phyloP scores from a whole-genome alignment of 1,284 basidiomycete genomes.

The Retiboletus flavoniger region DNA sequence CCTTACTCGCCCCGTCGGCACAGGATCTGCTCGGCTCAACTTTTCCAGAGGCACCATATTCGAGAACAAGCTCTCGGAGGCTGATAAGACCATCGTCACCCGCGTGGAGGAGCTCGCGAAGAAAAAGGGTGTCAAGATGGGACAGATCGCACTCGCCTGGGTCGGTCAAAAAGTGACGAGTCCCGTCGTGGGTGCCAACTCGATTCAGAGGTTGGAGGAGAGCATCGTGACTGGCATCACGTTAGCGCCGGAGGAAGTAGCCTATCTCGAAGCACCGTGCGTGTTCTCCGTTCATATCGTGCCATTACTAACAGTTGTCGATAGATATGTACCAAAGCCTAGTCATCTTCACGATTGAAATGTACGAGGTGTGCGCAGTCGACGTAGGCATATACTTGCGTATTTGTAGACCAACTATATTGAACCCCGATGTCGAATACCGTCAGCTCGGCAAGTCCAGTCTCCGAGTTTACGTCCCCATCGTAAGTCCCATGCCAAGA shows the following conservation, averaged over 20 bases:
- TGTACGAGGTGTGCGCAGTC: background rate
- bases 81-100: conserved; percentile 38
- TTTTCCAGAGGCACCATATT: conserved; percentile 28
- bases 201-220: conserved; percentile 26
- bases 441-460: conserved; percentile 48
- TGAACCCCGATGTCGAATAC: too few species aligned
- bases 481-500: conserved; percentile 26
- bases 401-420: too few species aligned
- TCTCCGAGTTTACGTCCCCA: conserved; percentile 50
- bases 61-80: conserved; percentile 29
- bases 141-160: conserved; percentile 45
- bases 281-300: background rate
- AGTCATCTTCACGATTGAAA: conserved; percentile 20
- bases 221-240: conserved; percentile 20
- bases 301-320: background rate
- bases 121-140: conserved; percentile 41
- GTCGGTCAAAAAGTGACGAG: conserved; percentile 36
- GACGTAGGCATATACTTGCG: background rate
- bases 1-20: conserved; percentile 19
- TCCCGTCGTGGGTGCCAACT: conserved; percentile 39
- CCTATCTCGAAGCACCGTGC: conserved; percentile 33
- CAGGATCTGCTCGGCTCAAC: conserved; percentile 26
- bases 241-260: conserved; percentile 28
- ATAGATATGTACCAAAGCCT: conserved; percentile 22
- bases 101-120: conserved; percentile 42